Evolutionary conservation across 108 stramenopile genomes (phyloP).

Genomic region (Poteriospumella lacustris): DNA sequence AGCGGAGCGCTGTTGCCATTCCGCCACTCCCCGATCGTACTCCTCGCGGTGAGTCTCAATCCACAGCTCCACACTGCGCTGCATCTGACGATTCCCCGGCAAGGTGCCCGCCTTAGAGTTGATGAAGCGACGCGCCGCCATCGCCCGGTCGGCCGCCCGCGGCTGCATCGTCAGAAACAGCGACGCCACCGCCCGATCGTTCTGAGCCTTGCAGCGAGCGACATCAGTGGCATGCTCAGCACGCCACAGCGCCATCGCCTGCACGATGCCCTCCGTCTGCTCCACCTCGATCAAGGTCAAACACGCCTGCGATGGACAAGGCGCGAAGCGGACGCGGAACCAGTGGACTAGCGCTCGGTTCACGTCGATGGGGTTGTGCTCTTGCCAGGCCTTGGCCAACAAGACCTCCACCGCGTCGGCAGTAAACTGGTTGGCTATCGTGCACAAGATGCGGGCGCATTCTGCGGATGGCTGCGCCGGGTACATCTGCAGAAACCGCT

Average conservation of each 20-base stretch:
- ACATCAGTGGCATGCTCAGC: background rate
- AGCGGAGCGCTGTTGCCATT: background rate
- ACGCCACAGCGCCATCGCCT: background rate
- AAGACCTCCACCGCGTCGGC: no score
- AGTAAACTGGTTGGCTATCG: background rate
- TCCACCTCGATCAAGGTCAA: background rate
- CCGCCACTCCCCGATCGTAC: background rate
- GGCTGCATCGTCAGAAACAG: background rate
- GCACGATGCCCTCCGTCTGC: background rate
- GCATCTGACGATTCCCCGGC: no score
- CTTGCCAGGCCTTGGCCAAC: background rate
- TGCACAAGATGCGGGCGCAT: background rate
- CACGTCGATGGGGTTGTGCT: background rate
- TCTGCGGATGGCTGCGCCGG: background rate
- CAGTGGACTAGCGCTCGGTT: background rate
- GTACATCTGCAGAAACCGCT: background rate
- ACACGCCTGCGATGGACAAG: conserved; percentile 15
- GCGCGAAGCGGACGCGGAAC: background rate
- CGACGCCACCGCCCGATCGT: background rate
- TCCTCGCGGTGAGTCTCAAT: background rate
- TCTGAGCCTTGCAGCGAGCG: background rate
- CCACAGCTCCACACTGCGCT: background rate
- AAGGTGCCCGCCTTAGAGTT: no score
- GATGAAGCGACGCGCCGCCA: background rate
- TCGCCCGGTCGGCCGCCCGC: background rate